phyloP scores from a whole-genome alignment of 2,329 filamentous ascomycete species.

The Diaporthe citri region DNA sequence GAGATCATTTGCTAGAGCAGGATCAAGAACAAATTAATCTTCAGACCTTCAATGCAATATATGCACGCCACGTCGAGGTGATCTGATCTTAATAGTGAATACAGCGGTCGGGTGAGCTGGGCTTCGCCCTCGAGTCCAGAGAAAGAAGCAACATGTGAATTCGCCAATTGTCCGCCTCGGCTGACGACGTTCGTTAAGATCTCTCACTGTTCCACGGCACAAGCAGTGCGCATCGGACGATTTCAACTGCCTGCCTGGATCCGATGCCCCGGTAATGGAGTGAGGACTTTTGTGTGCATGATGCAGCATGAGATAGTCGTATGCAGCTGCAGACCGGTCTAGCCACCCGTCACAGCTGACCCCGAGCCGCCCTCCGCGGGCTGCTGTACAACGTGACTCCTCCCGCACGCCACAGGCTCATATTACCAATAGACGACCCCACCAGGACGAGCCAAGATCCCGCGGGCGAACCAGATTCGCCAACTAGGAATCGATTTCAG shows the following conservation, averaged over 20 bases:
- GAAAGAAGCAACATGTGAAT: neutral
- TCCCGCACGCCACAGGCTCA: neutral
- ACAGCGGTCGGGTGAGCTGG: no score
- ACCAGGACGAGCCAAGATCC: neutral
- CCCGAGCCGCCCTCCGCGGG: neutral
- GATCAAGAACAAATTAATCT: neutral
- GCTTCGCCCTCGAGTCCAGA: neutral
- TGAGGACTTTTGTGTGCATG: neutral
- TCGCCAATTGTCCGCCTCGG: no score
- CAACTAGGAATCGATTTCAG: neutral
- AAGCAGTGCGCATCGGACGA: neutral
- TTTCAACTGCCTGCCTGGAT: neutral
- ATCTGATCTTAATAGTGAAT: neutral
- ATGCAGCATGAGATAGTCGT: neutral
- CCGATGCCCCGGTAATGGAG: neutral
- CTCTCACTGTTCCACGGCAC: neutral
- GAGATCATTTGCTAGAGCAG: neutral
- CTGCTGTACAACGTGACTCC: neutral
- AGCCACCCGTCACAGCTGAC: neutral
- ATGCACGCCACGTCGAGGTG: no score
- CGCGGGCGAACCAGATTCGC: neutral
- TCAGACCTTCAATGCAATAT: neutral
- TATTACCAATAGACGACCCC: neutral
- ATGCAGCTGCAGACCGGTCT: neutral
- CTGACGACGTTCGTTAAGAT: neutral